Evolutionary conservation across 2,329 filamentous ascomycete species (phyloP).

Genomic region (Scopulariopsis brevicaulis): DNA sequence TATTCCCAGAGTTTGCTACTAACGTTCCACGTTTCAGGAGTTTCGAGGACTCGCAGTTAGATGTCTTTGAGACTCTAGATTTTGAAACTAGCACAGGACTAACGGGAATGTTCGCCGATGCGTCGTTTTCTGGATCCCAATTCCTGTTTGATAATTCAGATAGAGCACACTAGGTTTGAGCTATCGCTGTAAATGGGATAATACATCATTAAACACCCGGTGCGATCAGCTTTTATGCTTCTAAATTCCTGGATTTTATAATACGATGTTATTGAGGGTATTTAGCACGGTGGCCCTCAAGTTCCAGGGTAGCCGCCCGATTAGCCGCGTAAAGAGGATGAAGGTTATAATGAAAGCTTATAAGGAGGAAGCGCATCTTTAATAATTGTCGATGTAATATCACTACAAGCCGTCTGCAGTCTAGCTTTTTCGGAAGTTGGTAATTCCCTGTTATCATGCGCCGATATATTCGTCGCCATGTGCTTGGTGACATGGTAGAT

Average conservation of each 20-base stretch:
- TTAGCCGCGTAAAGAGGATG: too few species aligned
- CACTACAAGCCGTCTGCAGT: too few species aligned
- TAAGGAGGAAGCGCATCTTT: too few species aligned
- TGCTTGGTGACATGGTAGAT: constrained; percentile 19
- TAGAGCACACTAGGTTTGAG: background rate
- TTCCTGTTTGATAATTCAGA: constrained; percentile 1
- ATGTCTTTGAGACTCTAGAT: constrained; percentile 3
- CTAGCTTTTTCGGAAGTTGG: constrained; percentile 13
- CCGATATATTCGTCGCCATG: constrained; percentile 15
- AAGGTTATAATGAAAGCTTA: too few species aligned
- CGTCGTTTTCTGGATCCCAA: background rate
- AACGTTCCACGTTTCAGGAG: background rate
- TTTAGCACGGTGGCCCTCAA: too few species aligned
- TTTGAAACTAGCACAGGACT: background rate
- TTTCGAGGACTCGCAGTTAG: constrained; percentile 1
- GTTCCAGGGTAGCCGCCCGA: too few species aligned
- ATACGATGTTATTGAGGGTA: too few species aligned
- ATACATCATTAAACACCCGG: too few species aligned
- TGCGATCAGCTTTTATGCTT: too few species aligned
- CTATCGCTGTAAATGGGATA: too few species aligned
- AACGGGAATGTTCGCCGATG: constrained; percentile 1
- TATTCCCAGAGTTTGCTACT: background rate
- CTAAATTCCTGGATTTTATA: too few species aligned
- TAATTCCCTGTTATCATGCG: constrained; percentile 22
- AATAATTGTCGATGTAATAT: too few species aligned